Percentiles rank a stretch among this genome's conserved stretches.
These are phyloP conservation scores for Thalassia testudinum DNA, from an alignment of 116 monocot genomes.

Conservation along the genomic window DNA sequence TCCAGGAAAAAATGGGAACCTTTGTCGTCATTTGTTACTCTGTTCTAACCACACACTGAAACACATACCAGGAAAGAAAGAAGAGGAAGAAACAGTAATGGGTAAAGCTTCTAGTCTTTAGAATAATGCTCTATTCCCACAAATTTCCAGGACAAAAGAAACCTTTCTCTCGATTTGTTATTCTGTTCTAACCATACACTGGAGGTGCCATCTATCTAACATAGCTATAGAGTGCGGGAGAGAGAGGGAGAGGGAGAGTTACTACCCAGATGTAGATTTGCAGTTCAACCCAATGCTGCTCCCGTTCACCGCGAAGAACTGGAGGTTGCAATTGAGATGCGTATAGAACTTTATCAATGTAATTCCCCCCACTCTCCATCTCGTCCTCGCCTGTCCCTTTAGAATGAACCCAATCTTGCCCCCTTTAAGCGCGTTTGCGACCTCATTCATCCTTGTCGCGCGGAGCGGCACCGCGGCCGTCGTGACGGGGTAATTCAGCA, in stretches of 20 bases:
- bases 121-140: too few relatives aligned
- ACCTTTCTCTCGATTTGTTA: neutral
- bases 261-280: conserved; percentile 12
- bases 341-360: conserved; percentile 27
- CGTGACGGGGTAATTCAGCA: conserved; percentile 29
- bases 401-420: conserved; percentile 15
- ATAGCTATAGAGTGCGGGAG: too few relatives aligned
- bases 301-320: conserved; percentile 28
- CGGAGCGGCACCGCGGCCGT: conserved; percentile 33
- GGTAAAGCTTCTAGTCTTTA: too few relatives aligned
- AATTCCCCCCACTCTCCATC: conserved; percentile 45
- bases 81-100: too few relatives aligned
- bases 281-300: conserved; percentile 22
- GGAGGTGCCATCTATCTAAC: too few relatives aligned
- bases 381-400: conserved; percentile 33
- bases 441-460: conserved; percentile 15
- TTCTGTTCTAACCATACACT: too few relatives aligned
- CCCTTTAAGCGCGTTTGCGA: conserved; percentile 35
- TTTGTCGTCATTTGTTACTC: neutral
- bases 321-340: conserved; percentile 33
- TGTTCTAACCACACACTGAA: too few relatives aligned
- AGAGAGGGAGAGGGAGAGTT: too few relatives aligned
- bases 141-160: neutral
- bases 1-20: neutral
- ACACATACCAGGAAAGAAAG: too few relatives aligned